These are phyloP conservation scores for Alternaria sp. DNA, from an alignment of 2,329 filamentous ascomycete species.

Conservation along the genomic window DNA sequence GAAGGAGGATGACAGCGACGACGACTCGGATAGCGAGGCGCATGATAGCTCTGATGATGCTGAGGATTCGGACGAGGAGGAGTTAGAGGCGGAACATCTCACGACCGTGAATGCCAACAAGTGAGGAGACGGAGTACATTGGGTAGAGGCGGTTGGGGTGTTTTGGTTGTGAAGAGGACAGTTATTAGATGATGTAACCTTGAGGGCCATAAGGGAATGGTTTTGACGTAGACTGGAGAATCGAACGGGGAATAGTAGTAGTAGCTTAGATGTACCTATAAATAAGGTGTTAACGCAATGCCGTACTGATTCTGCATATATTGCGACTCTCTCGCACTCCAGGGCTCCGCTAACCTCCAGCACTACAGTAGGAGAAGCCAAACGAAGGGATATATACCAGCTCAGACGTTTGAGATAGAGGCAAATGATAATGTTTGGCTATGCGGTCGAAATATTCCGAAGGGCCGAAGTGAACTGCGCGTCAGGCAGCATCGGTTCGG, in stretches of 20 bases:
- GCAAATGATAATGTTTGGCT: not conserved
- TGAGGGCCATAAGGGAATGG: too few species aligned
- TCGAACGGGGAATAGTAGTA: accelerated
- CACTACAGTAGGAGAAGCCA: not conserved
- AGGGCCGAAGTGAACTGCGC: not conserved
- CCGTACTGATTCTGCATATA: not conserved
- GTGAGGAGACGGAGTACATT: not conserved
- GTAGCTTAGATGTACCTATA: not conserved
- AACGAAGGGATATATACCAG: not conserved
- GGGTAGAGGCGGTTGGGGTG: not conserved
- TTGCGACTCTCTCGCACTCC: not conserved
- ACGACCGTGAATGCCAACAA: not conserved
- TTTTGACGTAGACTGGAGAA: not conserved
- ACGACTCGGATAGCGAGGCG: not conserved
- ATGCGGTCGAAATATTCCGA: not conserved
- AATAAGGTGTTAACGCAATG: accelerated
- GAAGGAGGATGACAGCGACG: not conserved
- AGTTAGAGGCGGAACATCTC: not conserved
- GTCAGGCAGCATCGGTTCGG: not conserved
- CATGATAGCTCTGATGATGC: not conserved
- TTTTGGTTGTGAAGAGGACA: not conserved
- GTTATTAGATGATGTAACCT: not conserved
- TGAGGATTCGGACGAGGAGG: not conserved
- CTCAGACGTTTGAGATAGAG: not conserved
- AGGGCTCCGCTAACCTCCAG: not conserved